Evolutionary conservation across 495 filamentous ascomycete species (phyloP), one percentile per base, ranked within the genome.

Genomic region (Cryomyces minteri): DNA sequence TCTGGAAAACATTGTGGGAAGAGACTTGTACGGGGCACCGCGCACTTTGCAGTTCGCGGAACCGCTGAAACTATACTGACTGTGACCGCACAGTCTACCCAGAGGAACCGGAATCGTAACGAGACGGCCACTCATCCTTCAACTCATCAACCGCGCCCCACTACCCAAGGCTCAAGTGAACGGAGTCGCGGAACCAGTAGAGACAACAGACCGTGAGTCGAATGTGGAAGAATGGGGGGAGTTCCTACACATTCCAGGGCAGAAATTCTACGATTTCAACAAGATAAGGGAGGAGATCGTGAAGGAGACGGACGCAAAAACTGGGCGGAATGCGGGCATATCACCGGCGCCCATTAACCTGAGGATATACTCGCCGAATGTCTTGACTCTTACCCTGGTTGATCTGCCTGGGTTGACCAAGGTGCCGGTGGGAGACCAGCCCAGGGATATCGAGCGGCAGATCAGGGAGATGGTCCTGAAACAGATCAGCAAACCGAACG

Each of bases 221-320:
- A 99, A 99, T 62, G 60, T 74, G 31, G 87, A 96, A 58, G 92
- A 99, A 64, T 96, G 93, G 79, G 92, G 90, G 66, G 92, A 99
- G 70, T 99, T 99, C 64, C 71, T 96, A 43, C 92, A 99, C 61
- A 85, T 99, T 47, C 92, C 90, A 33, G 90, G 90, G 52, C 83
- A 99, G 68, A 96, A 96, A 67, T 96, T 93, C 72, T 77, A 76
- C 68, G 92, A 99, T 64, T 99, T 99, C 70, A 92, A 93, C 72
- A 94, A 95, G 72, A 94, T 99, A 54, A 77, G 92, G 49, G 92
- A 99, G 37, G 92, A 99, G 68, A 96, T 99, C 55, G 83, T 88
- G 47, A 76, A 84, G 57, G 92, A 99, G 68, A 99, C 92, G 42
- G 92, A 96, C 51, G 74, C 77, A 47, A 99, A 99, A 71, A 90